Conservation (phyloP, 2,329 filamentous ascomycete species). For the Zalaria obscura region DNA sequence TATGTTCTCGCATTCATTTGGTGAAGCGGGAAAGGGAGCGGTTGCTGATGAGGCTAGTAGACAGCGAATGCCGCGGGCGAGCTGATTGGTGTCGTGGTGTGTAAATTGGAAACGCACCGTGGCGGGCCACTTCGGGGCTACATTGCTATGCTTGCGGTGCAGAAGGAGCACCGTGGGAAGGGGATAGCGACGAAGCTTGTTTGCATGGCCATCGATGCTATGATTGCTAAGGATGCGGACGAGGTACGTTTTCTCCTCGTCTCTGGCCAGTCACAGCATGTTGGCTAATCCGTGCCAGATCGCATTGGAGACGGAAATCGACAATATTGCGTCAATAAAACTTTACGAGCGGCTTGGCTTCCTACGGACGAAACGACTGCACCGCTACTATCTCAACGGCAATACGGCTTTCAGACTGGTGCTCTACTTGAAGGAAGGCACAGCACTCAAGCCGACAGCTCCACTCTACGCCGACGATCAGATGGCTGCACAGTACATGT, state of each 20-base stretch:
- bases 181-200: slow-evolving; percentile 82
- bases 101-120: slow-evolving; percentile 82
- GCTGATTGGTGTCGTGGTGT: slow-evolving; percentile 83
- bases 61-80: slow-evolving; percentile 21
- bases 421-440: slow-evolving; percentile 56
- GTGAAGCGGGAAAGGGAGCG: neutral
- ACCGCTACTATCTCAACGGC: slow-evolving; percentile 92
- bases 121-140: slow-evolving; percentile 82
- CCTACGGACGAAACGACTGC: slow-evolving; percentile 77
- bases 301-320: slow-evolving; percentile 90
- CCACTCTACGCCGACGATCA: too few relatives aligned
- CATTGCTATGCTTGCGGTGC: slow-evolving; percentile 96
- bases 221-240: slow-evolving; percentile 71
- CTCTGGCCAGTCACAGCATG: neutral
- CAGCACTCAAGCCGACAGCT: slow-evolving; percentile 24
- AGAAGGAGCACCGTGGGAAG: slow-evolving; percentile 61
- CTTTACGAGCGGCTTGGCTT: slow-evolving; percentile 91
- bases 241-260: slow-evolving; percentile 37
- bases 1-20: slow-evolving; percentile 21
- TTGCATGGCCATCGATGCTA: slow-evolving; percentile 78
- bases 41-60: neutral
- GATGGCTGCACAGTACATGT: too few relatives aligned
- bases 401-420: slow-evolving; percentile 87
- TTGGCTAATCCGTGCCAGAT: slow-evolving; percentile 32
- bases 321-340: slow-evolving; percentile 77